Evolutionary conservation across 768 basidiomycete species (phyloP).

Genomic region (Exsudoporus frostii): DNA sequence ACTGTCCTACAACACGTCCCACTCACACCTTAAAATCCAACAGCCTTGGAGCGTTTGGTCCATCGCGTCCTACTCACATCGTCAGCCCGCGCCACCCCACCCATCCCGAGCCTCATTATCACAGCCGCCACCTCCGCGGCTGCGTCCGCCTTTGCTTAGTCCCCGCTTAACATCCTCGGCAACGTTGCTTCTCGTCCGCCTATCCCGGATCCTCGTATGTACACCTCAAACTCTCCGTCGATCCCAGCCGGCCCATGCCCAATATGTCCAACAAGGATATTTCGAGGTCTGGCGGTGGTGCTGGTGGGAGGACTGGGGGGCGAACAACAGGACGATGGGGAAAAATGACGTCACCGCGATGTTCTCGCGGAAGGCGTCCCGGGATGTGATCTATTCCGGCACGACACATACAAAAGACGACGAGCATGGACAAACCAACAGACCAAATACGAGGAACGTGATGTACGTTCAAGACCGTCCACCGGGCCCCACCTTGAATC

Average conservation of each 20-base stretch:
- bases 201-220: conserved; percentile 69
- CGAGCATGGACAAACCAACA: no score
- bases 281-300: conserved; percentile 24
- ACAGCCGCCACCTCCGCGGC: no score
- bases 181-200: conserved; percentile 53
- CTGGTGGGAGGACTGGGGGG: background rate
- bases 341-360: background rate
- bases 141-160: conserved; percentile 1
- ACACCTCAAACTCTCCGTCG: conserved; percentile 48
- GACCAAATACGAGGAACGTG: background rate
- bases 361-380: conserved; percentile 36
- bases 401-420: no score
- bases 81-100: no score
- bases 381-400: conserved; percentile 26
- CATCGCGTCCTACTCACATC: background rate
- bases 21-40: background rate
- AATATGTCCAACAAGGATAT: conserved; percentile 27
- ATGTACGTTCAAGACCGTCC: conserved; percentile 37
- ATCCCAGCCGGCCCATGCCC: conserved; percentile 11
- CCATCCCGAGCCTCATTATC: background rate
- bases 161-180: conserved; percentile 47
- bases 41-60: background rate
- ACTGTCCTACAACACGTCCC: background rate
- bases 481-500: conserved; percentile 36
- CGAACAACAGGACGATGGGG: conserved; percentile 5